phyloP scores from a whole-genome alignment of 2,329 filamentous ascomycete species.

The Diplodia seriata region DNA sequence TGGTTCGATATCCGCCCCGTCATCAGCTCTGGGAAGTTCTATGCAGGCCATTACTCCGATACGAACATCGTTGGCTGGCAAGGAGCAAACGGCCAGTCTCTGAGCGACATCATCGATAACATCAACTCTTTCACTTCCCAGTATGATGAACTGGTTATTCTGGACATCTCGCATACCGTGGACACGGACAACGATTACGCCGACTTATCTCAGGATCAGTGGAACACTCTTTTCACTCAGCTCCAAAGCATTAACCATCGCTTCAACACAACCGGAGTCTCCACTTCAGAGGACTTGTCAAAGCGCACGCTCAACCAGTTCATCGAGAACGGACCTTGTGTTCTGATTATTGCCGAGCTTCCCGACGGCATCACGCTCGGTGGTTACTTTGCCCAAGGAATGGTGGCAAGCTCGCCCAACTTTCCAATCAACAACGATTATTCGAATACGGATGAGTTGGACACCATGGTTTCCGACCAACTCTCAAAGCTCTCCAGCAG shows the following conservation, averaged over 20 bases:
- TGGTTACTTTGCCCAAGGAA: conserved; percentile 44
- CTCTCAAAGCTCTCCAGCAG: conserved; percentile 46
- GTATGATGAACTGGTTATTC: conserved; percentile 56
- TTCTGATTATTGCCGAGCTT: conserved; percentile 47
- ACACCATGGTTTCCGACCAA: conserved; percentile 47
- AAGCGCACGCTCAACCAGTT: conserved; percentile 46
- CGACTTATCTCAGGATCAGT: conserved; percentile 49
- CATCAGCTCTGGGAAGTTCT: conserved; percentile 50
- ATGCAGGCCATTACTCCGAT: conserved; percentile 53
- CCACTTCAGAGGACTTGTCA: conserved; percentile 42
- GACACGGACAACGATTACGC: conserved; percentile 51
- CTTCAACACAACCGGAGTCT: conserved; percentile 39
- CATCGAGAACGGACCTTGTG: conserved; percentile 45
- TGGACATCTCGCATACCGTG: conserved; percentile 56
- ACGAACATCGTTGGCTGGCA: conserved; percentile 47
- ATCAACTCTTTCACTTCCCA: conserved; percentile 56
- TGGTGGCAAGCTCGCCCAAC: conserved; percentile 42
- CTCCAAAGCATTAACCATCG: conserved; percentile 54
- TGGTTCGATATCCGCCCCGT: conserved; percentile 59
- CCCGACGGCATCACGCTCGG: conserved; percentile 41
- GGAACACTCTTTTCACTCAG: conserved; percentile 53
- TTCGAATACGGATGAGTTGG: conserved; percentile 45
- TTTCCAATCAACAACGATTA: conserved; percentile 48
- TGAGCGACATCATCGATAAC: conserved; percentile 53
- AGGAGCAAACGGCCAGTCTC: conserved; percentile 55